Conservation (phyloP, 2,329 filamentous ascomycete genomes). For the Thielaviopsis punctulata region DNA sequence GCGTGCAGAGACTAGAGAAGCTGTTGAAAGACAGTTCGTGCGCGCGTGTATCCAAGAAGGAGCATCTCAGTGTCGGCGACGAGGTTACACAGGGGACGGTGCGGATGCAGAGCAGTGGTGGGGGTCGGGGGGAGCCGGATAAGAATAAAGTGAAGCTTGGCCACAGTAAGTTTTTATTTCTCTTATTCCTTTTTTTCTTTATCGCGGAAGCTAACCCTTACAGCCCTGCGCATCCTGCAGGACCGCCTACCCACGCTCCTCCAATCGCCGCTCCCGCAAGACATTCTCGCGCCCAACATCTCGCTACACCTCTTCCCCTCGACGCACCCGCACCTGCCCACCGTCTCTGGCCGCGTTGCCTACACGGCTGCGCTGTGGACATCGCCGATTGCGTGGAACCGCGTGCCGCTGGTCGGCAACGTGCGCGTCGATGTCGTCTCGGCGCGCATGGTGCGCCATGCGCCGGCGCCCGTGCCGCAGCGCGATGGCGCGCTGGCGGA, state of each 20-base stretch:
- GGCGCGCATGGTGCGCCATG: slow-evolving; percentile 63
- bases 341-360: slow-evolving; percentile 75
- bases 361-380: slow-evolving; percentile 94
- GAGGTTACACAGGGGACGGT: not conserved
- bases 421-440: slow-evolving; percentile 75
- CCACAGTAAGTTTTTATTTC: slow-evolving; percentile 31
- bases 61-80: no score
- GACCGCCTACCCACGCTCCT: slow-evolving; percentile 49
- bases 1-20: slow-evolving; percentile 5
- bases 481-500: slow-evolving; percentile 45
- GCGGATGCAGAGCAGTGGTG: not conserved
- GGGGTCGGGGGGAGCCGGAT: slow-evolving; percentile 20
- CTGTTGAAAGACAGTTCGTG: slow-evolving; percentile 2
- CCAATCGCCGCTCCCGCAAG: slow-evolving; percentile 50
- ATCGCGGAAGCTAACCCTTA: not conserved
- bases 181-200: no score
- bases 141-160: slow-evolving; percentile 46
- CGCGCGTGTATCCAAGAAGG: slow-evolving; percentile 3
- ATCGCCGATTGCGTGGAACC: slow-evolving; percentile 87
- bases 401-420: slow-evolving; percentile 77
- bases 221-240: slow-evolving; percentile 48
- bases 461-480: slow-evolving; percentile 29
- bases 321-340: slow-evolving; percentile 75
- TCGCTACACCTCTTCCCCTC: slow-evolving; percentile 53
- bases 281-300: slow-evolving; percentile 61